A percentile compares a stretch with the other conserved stretches of the same genome.
Evolutionary conservation across 116 monocot genomes (phyloP).

Genomic region (Posidonia oceanica): DNA sequence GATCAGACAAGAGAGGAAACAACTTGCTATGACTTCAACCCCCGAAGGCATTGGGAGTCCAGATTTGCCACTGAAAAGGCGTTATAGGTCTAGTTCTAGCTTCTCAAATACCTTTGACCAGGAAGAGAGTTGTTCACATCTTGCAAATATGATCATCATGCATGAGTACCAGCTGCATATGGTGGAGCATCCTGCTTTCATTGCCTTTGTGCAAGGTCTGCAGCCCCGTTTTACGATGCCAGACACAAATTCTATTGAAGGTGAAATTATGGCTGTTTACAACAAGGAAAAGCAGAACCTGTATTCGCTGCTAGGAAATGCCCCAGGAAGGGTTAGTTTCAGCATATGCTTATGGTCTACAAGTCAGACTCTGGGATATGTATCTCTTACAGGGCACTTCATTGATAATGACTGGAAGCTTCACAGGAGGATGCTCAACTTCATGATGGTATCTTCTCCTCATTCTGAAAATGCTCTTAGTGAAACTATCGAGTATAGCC

Average conservation of each 20-base stretch:
- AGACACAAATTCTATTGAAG: conserved; percentile 33
- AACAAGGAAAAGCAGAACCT: conserved; percentile 57
- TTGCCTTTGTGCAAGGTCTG: conserved; percentile 52
- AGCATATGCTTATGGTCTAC: conserved; percentile 77
- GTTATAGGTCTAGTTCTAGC: conserved; percentile 28
- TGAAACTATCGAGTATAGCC: conserved; percentile 62
- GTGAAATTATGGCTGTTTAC: conserved; percentile 47
- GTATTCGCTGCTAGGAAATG: conserved; percentile 21
- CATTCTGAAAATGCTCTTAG: conserved; percentile 88
- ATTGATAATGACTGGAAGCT: conserved; percentile 77
- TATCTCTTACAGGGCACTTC: conserved; percentile 70
- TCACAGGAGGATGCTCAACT: conserved; percentile 69
- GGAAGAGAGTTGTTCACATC: conserved; percentile 39
- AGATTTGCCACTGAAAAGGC: conserved; percentile 46
- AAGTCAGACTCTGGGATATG: conserved; percentile 81
- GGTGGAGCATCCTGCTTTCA: conserved; percentile 61
- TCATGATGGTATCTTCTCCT: conserved; percentile 87
- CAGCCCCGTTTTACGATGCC: conserved; percentile 71
- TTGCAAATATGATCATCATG: conserved; percentile 82
- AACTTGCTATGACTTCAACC: conserved; percentile 29
- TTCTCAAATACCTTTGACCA: conserved; percentile 53
- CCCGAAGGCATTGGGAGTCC: conserved; percentile 22
- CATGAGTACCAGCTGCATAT: conserved; percentile 82
- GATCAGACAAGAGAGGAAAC: conserved; percentile 39
- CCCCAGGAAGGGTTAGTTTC: conserved; percentile 64